These are phyloP conservation scores for Colletotrichum tanaceti DNA, from an alignment of 2,329 filamentous ascomycete species.

Conservation along the genomic window DNA sequence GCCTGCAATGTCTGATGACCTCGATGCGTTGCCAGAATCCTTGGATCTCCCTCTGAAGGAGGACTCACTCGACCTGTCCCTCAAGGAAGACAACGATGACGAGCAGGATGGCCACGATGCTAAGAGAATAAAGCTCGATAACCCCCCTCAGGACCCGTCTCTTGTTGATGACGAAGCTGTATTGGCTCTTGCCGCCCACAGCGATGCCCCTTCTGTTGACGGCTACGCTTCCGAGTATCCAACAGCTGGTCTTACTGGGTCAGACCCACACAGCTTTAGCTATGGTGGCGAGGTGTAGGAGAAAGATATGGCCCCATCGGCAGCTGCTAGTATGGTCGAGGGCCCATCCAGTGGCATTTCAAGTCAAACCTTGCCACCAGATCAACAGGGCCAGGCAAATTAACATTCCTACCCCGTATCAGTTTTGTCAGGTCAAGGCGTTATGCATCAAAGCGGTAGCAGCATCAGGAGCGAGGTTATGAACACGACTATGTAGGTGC, in stretches of 20 bases:
- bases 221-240: slow-evolving; percentile 58
- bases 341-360: not conserved
- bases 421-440: slow-evolving; percentile 25
- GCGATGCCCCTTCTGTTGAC: slow-evolving; percentile 51
- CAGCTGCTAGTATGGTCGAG: not conserved
- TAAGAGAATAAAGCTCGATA: slow-evolving; percentile 48
- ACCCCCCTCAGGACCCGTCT: slow-evolving; percentile 48
- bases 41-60: slow-evolving; percentile 35
- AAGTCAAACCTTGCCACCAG: slow-evolving; percentile 43
- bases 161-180: slow-evolving; percentile 63
- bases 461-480: slow-evolving; percentile 33
- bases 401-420: slow-evolving; percentile 1
- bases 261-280: slow-evolving; percentile 49
- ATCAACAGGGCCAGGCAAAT: not conserved
- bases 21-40: slow-evolving; percentile 23
- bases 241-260: slow-evolving; percentile 25
- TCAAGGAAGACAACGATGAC: slow-evolving; percentile 46
- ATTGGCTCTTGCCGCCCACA: slow-evolving; percentile 60
- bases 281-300: slow-evolving; percentile 54
- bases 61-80: slow-evolving; percentile 44
- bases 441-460: slow-evolving; percentile 36
- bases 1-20: slow-evolving; percentile 20
- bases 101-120: slow-evolving; percentile 38
- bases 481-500: slow-evolving; percentile 32
- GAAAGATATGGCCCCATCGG: not conserved